phyloP scores from a whole-genome alignment of 805 yeast species.

The Ogataea haglerorum region DNA sequence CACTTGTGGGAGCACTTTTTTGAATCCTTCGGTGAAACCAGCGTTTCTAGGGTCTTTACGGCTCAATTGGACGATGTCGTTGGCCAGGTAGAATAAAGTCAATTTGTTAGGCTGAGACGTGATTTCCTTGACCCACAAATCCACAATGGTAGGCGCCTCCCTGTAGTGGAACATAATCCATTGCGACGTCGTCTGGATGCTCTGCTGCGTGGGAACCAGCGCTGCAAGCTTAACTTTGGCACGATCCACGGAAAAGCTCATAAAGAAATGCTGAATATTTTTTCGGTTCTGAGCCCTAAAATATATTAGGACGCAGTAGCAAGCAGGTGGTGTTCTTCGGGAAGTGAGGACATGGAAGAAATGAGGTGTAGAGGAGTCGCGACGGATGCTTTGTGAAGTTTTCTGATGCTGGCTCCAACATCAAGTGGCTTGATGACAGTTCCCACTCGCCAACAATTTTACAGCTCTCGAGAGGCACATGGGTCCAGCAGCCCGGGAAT shows the following conservation, averaged over 20 bases:
- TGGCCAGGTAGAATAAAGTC: conserved; percentile 65
- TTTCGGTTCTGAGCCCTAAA: conserved; percentile 7
- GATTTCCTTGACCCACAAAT: conserved; percentile 43
- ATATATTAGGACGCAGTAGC: not conserved
- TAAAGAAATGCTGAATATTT: conserved; percentile 12
- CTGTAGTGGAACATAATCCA: conserved; percentile 69
- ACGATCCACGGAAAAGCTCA: conserved; percentile 52
- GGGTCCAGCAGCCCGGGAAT: no score
- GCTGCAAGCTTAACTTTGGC: conserved; percentile 44
- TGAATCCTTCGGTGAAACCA: conserved; percentile 59
- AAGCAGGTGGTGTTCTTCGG: no score
- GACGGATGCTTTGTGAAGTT: no score
- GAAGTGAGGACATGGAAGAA: no score
- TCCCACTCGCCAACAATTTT: no score
- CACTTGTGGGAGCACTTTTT: conserved; percentile 43
- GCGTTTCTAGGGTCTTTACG: conserved; percentile 52
- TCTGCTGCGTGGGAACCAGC: conserved; percentile 61
- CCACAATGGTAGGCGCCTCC: conserved; percentile 49
- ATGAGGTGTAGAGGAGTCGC: no score
- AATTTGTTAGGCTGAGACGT: conserved; percentile 36
- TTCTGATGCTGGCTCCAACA: no score
- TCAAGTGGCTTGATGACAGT: no score
- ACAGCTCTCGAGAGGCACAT: no score
- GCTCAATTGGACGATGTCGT: conserved; percentile 80
- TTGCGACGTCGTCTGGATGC: conserved; percentile 71